Evolutionary conservation across 176 grass and related monocot species (phyloP).

Genomic region (Juncus effusus): DNA sequence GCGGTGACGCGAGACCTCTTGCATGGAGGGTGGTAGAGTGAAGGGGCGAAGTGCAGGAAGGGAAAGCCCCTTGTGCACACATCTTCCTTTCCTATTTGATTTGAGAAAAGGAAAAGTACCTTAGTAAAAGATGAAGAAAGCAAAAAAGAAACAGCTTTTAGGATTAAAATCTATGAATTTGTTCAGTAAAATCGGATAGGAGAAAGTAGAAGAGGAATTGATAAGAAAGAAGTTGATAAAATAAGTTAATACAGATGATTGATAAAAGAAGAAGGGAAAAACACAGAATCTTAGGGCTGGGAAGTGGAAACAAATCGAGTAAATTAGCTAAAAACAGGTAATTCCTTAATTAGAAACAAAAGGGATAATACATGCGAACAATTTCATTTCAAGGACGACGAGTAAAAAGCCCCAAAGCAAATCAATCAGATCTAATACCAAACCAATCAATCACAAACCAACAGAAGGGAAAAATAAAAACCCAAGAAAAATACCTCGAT

Average conservation of each 20-base stretch:
- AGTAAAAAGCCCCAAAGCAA: conserved; percentile 8
- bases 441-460: background rate
- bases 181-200: background rate
- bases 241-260: background rate
- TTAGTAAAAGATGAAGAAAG: conserved; percentile 10
- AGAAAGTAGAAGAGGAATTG: conserved; percentile 4
- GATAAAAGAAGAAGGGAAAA: background rate
- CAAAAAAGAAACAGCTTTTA: background rate
- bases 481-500: conserved; percentile 33
- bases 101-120: background rate
- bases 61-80: conserved; percentile 26
- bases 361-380: background rate
- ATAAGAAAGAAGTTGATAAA: background rate
- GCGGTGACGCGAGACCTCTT: conserved; percentile 69
- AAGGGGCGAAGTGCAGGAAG: conserved; percentile 19
- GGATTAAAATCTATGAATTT: background rate
- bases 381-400: background rate
- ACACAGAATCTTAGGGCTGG: background rate
- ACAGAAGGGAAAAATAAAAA: background rate
- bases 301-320: background rate
- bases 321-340: conserved; percentile 6
- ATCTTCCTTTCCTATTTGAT: conserved; percentile 29
- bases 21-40: conserved; percentile 24
- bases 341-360: conserved; percentile 9
- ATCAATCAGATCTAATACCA: conserved; percentile 16